phyloP scores from a whole-genome alignment of 2,329 filamentous ascomycete species.

The Ustilaginoidea virens region DNA sequence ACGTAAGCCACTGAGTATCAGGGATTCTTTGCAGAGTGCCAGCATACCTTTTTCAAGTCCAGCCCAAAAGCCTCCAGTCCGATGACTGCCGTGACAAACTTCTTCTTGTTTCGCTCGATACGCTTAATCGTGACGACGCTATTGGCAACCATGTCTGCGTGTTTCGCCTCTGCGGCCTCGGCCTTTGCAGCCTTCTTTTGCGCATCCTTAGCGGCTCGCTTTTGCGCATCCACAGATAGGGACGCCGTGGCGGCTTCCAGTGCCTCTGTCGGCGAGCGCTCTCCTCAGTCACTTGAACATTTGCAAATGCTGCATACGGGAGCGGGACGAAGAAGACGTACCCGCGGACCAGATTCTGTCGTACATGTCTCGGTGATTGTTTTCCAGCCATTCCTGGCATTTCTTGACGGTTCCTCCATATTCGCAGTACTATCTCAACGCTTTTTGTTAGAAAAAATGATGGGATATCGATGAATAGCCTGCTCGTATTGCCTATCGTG shows the following conservation, averaged over 20 bases:
- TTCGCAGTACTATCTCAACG: constrained; percentile 68
- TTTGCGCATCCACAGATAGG: constrained; percentile 80
- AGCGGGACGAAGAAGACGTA: too few relatives aligned
- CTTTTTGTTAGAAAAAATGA: background rate
- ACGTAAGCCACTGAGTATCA: too few relatives aligned
- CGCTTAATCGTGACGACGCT: constrained; percentile 85
- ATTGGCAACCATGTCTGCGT: constrained; percentile 66
- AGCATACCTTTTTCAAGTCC: constrained; percentile 67
- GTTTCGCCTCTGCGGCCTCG: constrained; percentile 69
- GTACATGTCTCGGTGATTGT: constrained; percentile 60
- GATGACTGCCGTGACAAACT: constrained; percentile 84
- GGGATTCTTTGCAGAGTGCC: too few relatives aligned
- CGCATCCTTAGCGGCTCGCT: constrained; percentile 89
- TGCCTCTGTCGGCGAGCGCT: too few relatives aligned
- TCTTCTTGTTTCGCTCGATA: constrained; percentile 95
- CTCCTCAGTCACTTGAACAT: too few relatives aligned
- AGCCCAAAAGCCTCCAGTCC: constrained; percentile 83
- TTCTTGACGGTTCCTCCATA: constrained; percentile 94
- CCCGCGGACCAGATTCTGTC: constrained; percentile 72
- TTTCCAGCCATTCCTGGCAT: constrained; percentile 89
- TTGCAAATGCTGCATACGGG: too few relatives aligned
- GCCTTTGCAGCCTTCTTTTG: constrained; percentile 95
- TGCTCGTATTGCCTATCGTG: too few relatives aligned
- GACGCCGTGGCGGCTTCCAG: constrained; percentile 71
- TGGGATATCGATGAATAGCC: too few relatives aligned